Evolutionary conservation across 495 filamentous ascomycete genomes (phyloP).

Genomic region (Xylaria sp.): DNA sequence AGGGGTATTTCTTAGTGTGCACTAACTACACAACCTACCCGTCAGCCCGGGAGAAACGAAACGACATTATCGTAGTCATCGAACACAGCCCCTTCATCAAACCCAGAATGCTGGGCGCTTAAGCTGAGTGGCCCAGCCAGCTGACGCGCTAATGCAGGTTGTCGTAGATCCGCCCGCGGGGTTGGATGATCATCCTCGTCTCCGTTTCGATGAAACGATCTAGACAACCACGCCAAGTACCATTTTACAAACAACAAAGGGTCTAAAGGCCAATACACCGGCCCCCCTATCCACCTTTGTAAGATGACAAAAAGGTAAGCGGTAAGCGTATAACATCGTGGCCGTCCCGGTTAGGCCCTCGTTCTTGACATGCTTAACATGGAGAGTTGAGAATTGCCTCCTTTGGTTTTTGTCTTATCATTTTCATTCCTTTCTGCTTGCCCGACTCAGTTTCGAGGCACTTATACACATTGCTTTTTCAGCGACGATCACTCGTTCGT

Average conservation of each 20-base stretch:
- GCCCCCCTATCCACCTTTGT: conserved; percentile 12
- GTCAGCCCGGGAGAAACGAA: conserved; percentile 4
- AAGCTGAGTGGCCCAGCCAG: conserved; percentile 8
- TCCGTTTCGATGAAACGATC: conserved; percentile 23
- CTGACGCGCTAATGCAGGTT: conserved; percentile 17
- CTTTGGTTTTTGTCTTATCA: not conserved
- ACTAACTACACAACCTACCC: not conserved
- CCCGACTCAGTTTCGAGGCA: conserved; percentile 25
- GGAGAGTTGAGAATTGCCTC: conserved; percentile 12
- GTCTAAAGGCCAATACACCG: not conserved
- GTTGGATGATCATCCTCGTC: conserved; percentile 15
- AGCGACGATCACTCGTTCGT: conserved; percentile 8
- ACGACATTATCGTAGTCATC: not conserved
- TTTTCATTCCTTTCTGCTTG: conserved; percentile 14
- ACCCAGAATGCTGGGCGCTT: conserved; percentile 18
- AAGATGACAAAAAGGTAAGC: not conserved
- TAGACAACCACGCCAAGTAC: conserved; percentile 12
- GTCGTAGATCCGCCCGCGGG: conserved; percentile 10
- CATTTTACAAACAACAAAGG: conserved; percentile 15
- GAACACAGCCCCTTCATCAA: conserved; percentile 16
- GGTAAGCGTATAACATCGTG: conserved; percentile 4
- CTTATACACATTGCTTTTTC: conserved; percentile 18
- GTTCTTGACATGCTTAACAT: not conserved
- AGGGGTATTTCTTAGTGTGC: not conserved
- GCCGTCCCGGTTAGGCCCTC: not conserved